phyloP scores from a whole-genome alignment of 352 stramenopile genomes.

The Globisporangium takayamanum region DNA sequence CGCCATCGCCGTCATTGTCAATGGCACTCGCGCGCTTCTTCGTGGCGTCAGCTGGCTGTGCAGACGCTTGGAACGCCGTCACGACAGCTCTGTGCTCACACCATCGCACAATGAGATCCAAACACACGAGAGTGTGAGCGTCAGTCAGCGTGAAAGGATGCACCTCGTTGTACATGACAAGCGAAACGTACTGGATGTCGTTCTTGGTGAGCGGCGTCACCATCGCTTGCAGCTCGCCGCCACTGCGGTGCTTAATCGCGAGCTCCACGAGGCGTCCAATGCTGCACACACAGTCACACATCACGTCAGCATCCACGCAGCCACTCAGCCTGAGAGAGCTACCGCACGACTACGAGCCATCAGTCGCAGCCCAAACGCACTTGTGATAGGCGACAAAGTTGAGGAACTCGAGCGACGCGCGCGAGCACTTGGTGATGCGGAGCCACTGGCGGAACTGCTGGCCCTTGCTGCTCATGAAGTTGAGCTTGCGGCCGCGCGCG shows the following conservation, averaged over 20 bases:
- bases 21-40: neutral
- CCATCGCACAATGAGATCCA: neutral
- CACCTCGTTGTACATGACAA: neutral
- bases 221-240: conserved; percentile 48
- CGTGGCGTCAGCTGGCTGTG: neutral
- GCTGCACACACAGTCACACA: conserved; percentile 19
- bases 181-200: conserved; percentile 51
- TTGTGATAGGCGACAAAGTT: conserved; percentile 86
- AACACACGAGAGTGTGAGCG: neutral
- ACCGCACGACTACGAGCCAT: neutral
- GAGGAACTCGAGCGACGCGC: conserved; percentile 76
- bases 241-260: conserved; percentile 69
- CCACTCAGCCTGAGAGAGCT: too few species aligned
- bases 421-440: conserved; percentile 47
- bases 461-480: conserved; percentile 78
- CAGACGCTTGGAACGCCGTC: neutral
- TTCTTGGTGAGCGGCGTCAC: conserved; percentile 39
- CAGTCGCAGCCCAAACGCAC: conserved; percentile 20
- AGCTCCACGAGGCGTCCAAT: conserved; percentile 76
- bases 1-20: neutral
- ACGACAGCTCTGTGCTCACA: conserved; percentile 7
- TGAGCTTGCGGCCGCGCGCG: conserved; percentile 66
- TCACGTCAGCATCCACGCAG: neutral
- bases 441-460: conserved; percentile 70
- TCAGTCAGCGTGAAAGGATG: neutral